Percentiles rank a stretch among this genome's conserved stretches.
These are phyloP conservation scores for Hortiboletus campestris DNA, from an alignment of 768 basidiomycete genomes.

Conservation along the genomic window DNA sequence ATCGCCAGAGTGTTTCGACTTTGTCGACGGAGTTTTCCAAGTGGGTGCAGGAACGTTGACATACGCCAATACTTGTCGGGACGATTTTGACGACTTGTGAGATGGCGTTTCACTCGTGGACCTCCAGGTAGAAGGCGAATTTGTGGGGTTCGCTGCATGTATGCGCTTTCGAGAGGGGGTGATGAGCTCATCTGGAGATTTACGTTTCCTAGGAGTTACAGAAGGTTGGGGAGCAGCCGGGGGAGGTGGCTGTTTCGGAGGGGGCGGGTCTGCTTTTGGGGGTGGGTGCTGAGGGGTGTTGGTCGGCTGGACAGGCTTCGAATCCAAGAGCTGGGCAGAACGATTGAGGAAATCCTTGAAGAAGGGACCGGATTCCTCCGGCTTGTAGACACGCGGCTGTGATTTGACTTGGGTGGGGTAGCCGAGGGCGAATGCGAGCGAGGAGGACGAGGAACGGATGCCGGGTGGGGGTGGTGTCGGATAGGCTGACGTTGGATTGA, in stretches of 20 bases:
- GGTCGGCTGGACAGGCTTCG: constrained; percentile 18
- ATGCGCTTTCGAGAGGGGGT: constrained; percentile 67
- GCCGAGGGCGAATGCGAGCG: constrained; percentile 72
- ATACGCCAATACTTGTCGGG: constrained; percentile 34
- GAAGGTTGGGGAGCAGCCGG: constrained; percentile 15
- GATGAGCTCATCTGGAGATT: constrained; percentile 53
- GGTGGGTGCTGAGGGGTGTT: constrained; percentile 18
- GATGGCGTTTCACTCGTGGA: constrained; percentile 25
- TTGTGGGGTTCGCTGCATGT: constrained; percentile 22
- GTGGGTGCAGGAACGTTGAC: constrained; percentile 32
- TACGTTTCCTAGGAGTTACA: constrained; percentile 70
- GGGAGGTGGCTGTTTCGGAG: constrained; percentile 9
- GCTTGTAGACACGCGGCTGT: constrained; percentile 38
- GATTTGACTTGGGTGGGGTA: constrained; percentile 32
- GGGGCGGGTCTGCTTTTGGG: constrained; percentile 14
- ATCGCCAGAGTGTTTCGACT: constrained; percentile 33
- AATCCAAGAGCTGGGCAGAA: constrained; percentile 45
- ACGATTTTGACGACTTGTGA: constrained; percentile 27
- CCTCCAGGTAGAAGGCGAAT: constrained; percentile 10
- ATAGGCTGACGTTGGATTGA: constrained; percentile 59
- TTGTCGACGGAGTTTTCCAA: constrained; percentile 30
- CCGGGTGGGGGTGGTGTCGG: constrained; percentile 69
- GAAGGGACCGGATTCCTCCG: constrained; percentile 61
- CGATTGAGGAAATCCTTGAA: constrained; percentile 60
- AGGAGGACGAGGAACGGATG: constrained; percentile 66